Conservation (phyloP, 2,329 filamentous ascomycete species). For the Zymoseptoria tritici region DNA sequence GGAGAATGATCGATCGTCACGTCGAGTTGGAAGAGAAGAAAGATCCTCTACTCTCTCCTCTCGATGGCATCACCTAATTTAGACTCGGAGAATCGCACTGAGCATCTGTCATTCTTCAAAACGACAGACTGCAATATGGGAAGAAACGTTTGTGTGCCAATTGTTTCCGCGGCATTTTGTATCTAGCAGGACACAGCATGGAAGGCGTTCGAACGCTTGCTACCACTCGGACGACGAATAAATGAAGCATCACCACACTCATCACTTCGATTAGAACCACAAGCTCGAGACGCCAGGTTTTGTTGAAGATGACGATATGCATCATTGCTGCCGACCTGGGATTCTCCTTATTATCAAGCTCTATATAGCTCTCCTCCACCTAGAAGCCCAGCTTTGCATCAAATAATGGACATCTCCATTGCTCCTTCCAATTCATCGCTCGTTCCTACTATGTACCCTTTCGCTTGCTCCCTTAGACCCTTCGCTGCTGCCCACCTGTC, state of each 20-base stretch:
- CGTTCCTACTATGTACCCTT: background rate
- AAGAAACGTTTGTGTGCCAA: background rate
- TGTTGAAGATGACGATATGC: background rate
- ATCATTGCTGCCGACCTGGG: background rate
- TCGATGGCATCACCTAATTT: background rate
- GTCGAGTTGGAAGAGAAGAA: background rate
- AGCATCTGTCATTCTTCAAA: background rate
- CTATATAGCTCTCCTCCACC: background rate
- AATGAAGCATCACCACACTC: background rate
- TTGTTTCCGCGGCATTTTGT: background rate
- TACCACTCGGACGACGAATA: background rate
- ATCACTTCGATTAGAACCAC: too few relatives aligned
- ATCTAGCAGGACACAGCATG: background rate
- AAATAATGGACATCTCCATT: background rate
- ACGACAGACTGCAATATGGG: background rate
- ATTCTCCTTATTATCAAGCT: background rate
- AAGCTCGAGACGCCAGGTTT: too few relatives aligned
- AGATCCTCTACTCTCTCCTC: background rate
- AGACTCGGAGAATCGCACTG: background rate
- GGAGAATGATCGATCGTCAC: background rate
- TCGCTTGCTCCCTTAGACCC: background rate
- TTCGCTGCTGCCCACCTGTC: background rate
- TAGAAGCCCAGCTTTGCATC: background rate
- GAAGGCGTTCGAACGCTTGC: background rate
- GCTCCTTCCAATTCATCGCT: background rate